A percentile compares a stretch with the other conserved stretches of the same genome.
These are phyloP conservation scores for Penicillium psychrosexuale DNA, from an alignment of 2,329 filamentous ascomycete genomes.

Conservation along the genomic window DNA sequence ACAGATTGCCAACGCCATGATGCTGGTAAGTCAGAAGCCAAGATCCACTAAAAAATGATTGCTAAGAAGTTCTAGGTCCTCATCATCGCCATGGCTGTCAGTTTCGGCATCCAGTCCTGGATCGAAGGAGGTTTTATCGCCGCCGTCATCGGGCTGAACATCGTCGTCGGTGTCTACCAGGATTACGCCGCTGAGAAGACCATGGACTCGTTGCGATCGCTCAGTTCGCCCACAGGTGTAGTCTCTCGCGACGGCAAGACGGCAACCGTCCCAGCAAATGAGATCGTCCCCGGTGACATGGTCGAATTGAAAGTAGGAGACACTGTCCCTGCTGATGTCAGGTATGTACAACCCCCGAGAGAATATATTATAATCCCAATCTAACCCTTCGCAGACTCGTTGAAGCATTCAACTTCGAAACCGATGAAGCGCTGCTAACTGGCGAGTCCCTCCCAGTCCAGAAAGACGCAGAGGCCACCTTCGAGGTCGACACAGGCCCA, in stretches of 20 bases:
- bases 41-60: background rate
- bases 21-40: constrained; percentile 49
- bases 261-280: constrained; percentile 52
- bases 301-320: constrained; percentile 57
- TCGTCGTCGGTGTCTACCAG: constrained; percentile 59
- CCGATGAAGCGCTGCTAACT: constrained; percentile 65
- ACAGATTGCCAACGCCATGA: constrained; percentile 68
- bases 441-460: constrained; percentile 61
- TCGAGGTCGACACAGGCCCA: constrained; percentile 53
- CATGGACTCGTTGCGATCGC: constrained; percentile 56
- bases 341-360: constrained; percentile 37
- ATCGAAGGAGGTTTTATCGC: constrained; percentile 60
- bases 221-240: constrained; percentile 57
- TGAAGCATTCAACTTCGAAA: constrained; percentile 69
- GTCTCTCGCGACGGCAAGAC: constrained; percentile 59
- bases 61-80: constrained; percentile 57
- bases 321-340: constrained; percentile 60
- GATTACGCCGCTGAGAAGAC: constrained; percentile 62
- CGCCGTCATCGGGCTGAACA: constrained; percentile 58
- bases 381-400: constrained; percentile 38
- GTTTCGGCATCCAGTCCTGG: constrained; percentile 56
- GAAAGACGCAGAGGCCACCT: constrained; percentile 48
- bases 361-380: background rate
- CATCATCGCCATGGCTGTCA: constrained; percentile 69
- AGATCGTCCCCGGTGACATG: constrained; percentile 63